Evolutionary conservation across 345 rosid genomes (phyloP).

Genomic region (Corchorus capsularis): DNA sequence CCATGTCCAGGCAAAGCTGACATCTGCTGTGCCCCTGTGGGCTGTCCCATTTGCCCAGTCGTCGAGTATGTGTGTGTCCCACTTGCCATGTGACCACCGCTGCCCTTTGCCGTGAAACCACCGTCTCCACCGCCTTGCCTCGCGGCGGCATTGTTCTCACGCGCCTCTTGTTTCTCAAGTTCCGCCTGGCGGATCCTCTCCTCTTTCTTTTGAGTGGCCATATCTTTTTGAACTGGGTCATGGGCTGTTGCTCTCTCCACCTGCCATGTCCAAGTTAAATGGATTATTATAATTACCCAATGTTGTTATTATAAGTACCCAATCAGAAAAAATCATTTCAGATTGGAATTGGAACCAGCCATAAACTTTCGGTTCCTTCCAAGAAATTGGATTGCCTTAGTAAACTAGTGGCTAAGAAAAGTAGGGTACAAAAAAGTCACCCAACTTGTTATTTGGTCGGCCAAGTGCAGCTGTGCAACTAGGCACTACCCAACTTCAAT

Average conservation of each 20-base stretch:
- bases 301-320: too few species aligned
- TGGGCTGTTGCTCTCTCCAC: slow-evolving; percentile 52
- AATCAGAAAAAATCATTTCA: too few species aligned
- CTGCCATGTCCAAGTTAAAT: slow-evolving; percentile 27
- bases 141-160: slow-evolving; percentile 50
- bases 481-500: not conserved
- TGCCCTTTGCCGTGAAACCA: slow-evolving; percentile 26
- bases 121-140: slow-evolving; percentile 29
- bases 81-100: slow-evolving; percentile 2
- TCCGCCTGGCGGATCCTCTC: slow-evolving; percentile 50
- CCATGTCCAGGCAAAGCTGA: slow-evolving; percentile 54
- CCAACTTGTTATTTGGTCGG: not conserved
- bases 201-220: slow-evolving; percentile 58
- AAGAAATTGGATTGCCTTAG: not conserved
- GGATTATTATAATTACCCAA: not conserved
- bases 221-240: slow-evolving; percentile 57
- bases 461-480: not conserved
- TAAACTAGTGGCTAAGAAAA: not conserved
- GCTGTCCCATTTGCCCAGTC: slow-evolving; percentile 35
- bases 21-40: slow-evolving; percentile 49
- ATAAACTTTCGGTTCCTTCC: not conserved
- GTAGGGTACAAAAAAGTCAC: not conserved
- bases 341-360: not conserved
- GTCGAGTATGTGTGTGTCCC: slow-evolving; percentile 37
- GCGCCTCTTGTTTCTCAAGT: slow-evolving; percentile 47